Percentiles rank a stretch among this genome's conserved stretches.
These are phyloP conservation scores for Trichosphaerium sp. DNA, from an alignment of 78 protist genomes.

Conservation along the genomic window DNA sequence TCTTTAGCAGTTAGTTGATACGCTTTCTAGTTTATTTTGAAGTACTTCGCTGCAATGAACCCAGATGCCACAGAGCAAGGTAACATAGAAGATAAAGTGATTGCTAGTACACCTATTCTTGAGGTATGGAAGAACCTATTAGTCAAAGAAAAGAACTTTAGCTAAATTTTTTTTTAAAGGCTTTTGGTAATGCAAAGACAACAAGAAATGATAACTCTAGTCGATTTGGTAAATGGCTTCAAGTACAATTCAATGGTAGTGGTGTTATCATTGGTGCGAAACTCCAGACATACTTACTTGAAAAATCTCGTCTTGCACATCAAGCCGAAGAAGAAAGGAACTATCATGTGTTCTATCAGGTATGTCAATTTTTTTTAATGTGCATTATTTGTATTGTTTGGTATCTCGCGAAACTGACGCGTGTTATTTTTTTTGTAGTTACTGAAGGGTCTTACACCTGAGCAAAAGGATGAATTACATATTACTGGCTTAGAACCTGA, in stretches of 20 bases:
- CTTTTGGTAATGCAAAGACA: conserved; percentile 92
- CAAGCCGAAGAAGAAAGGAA: conserved; percentile 64
- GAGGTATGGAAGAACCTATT: too few relatives aligned
- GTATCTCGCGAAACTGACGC: too few relatives aligned
- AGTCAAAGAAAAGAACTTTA: too few relatives aligned
- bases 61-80: too few relatives aligned
- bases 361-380: too few relatives aligned
- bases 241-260: conserved; percentile 41
- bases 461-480: conserved; percentile 9
- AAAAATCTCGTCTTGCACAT: conserved; percentile 66
- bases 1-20: too few relatives aligned
- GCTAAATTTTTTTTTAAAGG: too few relatives aligned
- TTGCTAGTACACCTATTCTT: conserved; percentile 68
- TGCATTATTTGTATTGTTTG: too few relatives aligned
- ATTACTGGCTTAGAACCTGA: conserved; percentile 26
- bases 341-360: conserved; percentile 72
- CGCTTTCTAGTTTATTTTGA: conserved; percentile 27
- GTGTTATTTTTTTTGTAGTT: too few relatives aligned
- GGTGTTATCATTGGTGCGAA: conserved; percentile 64
- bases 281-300: conserved; percentile 66
- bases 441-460: conserved; percentile 27
- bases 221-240: conserved; percentile 78
- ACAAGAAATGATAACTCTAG: conserved; percentile 63
- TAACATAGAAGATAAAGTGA: conserved; percentile 22
- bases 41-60: conserved; percentile 60